Base-by-base conservation (phyloP, 2,329 filamentous ascomycete genomes). In the Cucurbitaria berberidis region DNA sequence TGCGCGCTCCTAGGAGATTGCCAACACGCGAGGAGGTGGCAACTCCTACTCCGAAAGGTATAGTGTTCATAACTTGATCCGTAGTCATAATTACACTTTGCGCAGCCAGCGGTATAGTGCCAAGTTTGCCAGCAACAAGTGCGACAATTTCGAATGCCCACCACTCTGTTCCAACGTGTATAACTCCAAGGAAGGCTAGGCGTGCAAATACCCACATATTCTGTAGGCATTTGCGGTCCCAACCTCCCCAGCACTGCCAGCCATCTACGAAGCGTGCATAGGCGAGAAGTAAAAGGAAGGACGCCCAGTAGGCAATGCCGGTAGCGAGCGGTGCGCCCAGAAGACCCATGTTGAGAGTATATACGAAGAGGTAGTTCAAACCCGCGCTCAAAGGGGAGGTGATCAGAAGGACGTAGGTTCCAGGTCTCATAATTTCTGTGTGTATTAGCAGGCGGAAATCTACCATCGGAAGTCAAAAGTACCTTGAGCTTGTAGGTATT, bases 131-230 rank as follows among this genome's bases (percentile, higher is more conserved):
- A 5, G 91, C 91, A 1, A 89, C 90, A 0, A 96, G 82, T 1
- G 91, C 90, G 1, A 96, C 90, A 60, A 96, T 93, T 75, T 96
- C 91, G 64, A 96, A 96, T 0, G 91, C 92, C 91, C 91, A 96
- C 91, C 91, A 96, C 75, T 96, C 92, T 0, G 91, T 95, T 3
- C 90, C 92, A 5, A 96, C 89, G 59, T 96, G 91, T 3, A 96
- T 77, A 36, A 96, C 81, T 0, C 91, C 92, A 0, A 96, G 79
- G 13, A 89, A 74, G 0, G 91, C 90, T 3, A 96, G 84, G 9
- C 86, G 85, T 1, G 89, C 82, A 70, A 96, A 96, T 0, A 86
- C 86, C 15, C 83, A 76, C 15, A 89, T 79, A 64, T 93, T 89
- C 1, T 82, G 78, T n/a, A 89, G 69, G 1, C 87, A 88, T 42